Percentiles rank a stretch among this genome's conserved stretches.
Conservation (phyloP, 768 basidiomycete genomes). For the Leccinum boreale region DNA sequence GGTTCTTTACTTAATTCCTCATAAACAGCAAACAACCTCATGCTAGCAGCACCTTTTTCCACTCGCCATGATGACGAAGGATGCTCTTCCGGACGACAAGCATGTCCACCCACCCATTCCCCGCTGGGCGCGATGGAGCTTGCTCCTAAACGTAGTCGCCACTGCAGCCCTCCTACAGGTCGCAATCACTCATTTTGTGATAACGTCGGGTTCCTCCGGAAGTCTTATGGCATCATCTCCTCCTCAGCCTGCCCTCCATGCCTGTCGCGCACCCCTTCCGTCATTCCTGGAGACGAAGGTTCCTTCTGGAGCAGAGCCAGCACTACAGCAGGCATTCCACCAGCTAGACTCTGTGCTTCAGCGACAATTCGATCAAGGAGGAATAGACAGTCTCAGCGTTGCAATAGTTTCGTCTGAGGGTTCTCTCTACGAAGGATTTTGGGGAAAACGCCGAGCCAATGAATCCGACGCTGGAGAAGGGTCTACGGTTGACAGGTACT, state of each 20-base stretch:
- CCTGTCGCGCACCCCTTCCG: slow-evolving; percentile 18
- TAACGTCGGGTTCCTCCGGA: background rate
- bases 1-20: background rate
- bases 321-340: slow-evolving; percentile 5
- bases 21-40: background rate
- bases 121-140: slow-evolving; percentile 16
- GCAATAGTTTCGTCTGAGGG: slow-evolving; percentile 47
- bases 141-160: slow-evolving; percentile 10
- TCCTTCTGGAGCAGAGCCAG: slow-evolving; percentile 13
- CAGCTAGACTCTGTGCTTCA: slow-evolving; percentile 8
- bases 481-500: slow-evolving; percentile 36
- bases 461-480: slow-evolving; percentile 29
- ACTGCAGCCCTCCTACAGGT: slow-evolving; percentile 13
- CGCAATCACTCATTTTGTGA: background rate
- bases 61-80: background rate
- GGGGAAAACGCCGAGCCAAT: slow-evolving; percentile 43
- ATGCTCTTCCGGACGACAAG: background rate
- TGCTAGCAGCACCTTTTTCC: background rate
- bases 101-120: slow-evolving; percentile 1
- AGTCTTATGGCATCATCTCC: background rate
- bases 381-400: slow-evolving; percentile 49
- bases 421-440: slow-evolving; percentile 42
- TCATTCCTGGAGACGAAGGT: slow-evolving; percentile 10
- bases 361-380: slow-evolving; percentile 24
- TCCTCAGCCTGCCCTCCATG: background rate